Evolutionary conservation across 371 early-diverging fungal species (phyloP), one percentile per base, ranked within the genome.

Genomic region (Mortierella sp.): DNA sequence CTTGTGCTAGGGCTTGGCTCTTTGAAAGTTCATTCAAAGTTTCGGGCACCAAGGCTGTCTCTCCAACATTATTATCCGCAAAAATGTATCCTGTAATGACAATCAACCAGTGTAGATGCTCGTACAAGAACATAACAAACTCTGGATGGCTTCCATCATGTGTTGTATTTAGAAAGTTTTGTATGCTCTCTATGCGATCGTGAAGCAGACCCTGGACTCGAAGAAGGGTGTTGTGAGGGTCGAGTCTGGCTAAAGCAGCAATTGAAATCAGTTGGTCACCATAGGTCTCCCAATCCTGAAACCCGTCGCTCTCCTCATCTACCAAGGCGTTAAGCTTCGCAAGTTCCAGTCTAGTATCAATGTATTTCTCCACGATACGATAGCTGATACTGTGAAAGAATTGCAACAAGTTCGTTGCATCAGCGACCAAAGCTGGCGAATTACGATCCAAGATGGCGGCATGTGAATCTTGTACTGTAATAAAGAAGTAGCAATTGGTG

Each of bases 71-170:
- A 19, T 89, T 76, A 74, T 94, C 93, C 1, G 93, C 91, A 52
- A 95, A 74, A 10, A 94, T 72, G 77, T 89, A 89, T 10, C 88
- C 94, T 28, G 87, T 63, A 41, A 95, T 90, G 32, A 95, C 84
- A 1, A 91, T 84, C 5, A 94, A 80, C 95, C 95, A 95, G 84
- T 95, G 93, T 16, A 92, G 50, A 33, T 92, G 91, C 67, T 95
- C 95, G 50, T 90, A 87, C 24, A 93, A 62, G 40, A 80, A 70
- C 32, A 88, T 65, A 6, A 81, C 58, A 24, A 81, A 74, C 24
- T 84, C 87, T 63, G 79, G 69, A 13, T 61, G 61, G 52, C 69
- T 70, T 53, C 75, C 79, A 33, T 84, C 70, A 19, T 74, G 70
- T 6, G 70, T 74, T 7, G 69, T 75, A 58, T 79, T 70, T 61